These are phyloP conservation scores for Meyerozyma athensensis DNA, from an alignment of 1,139 yeast species.

Conservation along the genomic window DNA sequence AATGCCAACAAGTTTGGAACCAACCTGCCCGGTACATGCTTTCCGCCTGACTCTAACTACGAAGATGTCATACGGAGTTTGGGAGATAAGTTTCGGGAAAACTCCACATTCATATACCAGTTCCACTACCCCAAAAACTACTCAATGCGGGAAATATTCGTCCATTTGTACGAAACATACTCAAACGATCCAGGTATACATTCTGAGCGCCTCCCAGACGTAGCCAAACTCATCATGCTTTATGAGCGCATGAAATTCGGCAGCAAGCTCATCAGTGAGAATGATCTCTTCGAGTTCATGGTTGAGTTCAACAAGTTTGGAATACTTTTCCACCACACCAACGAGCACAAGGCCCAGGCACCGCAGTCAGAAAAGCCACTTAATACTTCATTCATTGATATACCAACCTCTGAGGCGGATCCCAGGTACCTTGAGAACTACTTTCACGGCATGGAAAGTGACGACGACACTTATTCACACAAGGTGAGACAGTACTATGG, in stretches of 20 bases:
- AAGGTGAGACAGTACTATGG: conserved; percentile 1
- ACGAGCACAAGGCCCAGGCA: neutral
- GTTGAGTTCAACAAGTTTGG: conserved; percentile 3
- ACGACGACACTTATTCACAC: conserved; percentile 1
- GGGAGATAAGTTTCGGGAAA: conserved; percentile 47
- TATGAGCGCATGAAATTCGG: conserved; percentile 74
- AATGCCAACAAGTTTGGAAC: conserved; percentile 13
- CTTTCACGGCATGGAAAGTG: neutral
- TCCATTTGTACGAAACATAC: conserved; percentile 16
- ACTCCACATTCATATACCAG: conserved; percentile 34
- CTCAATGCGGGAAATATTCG: conserved; percentile 47
- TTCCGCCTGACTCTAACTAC: conserved; percentile 58
- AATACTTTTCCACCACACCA: neutral
- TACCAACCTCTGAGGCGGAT: neutral
- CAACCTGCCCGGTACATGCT: conserved; percentile 25
- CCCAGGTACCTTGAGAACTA: neutral
- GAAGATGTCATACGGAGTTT: conserved; percentile 59
- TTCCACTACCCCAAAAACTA: conserved; percentile 35
- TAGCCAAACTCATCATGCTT: conserved; percentile 38
- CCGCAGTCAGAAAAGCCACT: neutral
- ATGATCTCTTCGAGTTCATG: conserved; percentile 61
- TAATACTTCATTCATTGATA: neutral
- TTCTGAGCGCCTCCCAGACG: conserved; percentile 16
- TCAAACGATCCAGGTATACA: conserved; percentile 10
- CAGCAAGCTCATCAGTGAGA: conserved; percentile 54